Percentiles rank a stretch among this genome's conserved stretches.
phyloP scores from a whole-genome alignment of 2,329 filamentous ascomycete species.

The Fusarium scirpi region DNA sequence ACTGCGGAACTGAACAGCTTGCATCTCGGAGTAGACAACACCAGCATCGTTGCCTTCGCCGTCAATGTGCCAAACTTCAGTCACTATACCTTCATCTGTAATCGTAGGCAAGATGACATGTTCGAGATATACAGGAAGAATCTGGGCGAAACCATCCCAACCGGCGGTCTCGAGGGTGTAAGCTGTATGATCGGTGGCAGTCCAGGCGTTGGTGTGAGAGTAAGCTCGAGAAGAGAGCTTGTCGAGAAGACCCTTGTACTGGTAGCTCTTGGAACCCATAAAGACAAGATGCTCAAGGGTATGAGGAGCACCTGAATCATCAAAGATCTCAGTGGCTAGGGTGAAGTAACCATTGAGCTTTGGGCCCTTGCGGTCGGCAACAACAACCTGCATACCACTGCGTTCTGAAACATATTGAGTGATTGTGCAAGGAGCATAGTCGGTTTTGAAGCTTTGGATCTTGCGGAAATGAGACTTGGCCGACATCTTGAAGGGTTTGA shows the following conservation, averaged over 20 bases:
- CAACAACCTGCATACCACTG: conserved; percentile 93
- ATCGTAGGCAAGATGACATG: conserved; percentile 92
- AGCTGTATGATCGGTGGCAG: conserved; percentile 93
- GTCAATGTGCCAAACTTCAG: conserved; percentile 96
- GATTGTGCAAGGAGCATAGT: conserved; percentile 89
- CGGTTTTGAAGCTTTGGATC: conserved; percentile 85
- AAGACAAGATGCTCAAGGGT: conserved; percentile 87
- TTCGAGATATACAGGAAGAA: conserved; percentile 94
- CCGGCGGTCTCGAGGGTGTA: conserved; percentile 96
- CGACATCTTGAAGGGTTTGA: conserved; percentile 61
- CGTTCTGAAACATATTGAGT: conserved; percentile 96
- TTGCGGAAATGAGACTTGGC: conserved; percentile 77
- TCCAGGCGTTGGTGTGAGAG: conserved; percentile 96
- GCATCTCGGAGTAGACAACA: conserved; percentile 99
- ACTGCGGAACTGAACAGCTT: conserved; percentile 88
- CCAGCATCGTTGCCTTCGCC: conserved; percentile 94
- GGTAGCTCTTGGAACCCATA: conserved; percentile 93
- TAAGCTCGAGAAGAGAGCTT: conserved; percentile 94
- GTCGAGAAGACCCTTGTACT: conserved; percentile 94
- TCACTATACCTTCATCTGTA: conserved; percentile 92
- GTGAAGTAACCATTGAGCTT: conserved; percentile 96
- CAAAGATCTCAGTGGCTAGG: conserved; percentile 95
- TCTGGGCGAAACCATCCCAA: conserved; percentile 96
- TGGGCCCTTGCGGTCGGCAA: conserved; percentile 92
- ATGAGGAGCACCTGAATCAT: conserved; percentile 93